Percentiles rank a stretch among this genome's conserved stretches.
phyloP scores from a whole-genome alignment of 1,284 basidiomycete species.

The Trichosporon sp. region DNA sequence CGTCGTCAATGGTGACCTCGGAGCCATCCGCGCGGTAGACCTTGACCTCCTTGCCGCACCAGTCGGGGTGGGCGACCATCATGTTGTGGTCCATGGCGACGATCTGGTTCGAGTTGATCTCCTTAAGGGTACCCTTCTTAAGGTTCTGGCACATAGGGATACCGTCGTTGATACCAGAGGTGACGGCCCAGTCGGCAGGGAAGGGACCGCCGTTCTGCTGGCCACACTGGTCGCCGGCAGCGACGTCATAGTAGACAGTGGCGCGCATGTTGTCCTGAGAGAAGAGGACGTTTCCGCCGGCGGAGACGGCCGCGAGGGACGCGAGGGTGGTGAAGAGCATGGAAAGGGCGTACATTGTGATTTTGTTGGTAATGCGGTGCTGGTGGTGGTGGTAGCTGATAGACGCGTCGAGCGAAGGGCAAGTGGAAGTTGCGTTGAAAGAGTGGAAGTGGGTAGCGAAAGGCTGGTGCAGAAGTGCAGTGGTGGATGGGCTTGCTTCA shows the following conservation, averaged over 20 bases:
- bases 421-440: too few relatives aligned
- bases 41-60: constrained; percentile 40
- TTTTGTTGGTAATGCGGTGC: not conserved
- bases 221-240: constrained; percentile 27
- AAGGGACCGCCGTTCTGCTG: constrained; percentile 30
- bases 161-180: constrained; percentile 30
- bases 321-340: constrained; percentile 15
- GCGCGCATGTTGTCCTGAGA: constrained; percentile 13
- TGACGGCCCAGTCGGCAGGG: constrained; percentile 31
- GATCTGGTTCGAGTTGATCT: constrained; percentile 29
- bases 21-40: constrained; percentile 40
- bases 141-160: constrained; percentile 29
- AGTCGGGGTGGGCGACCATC: constrained; percentile 28
- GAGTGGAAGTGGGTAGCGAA: not conserved
- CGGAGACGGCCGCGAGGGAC: constrained; percentile 7
- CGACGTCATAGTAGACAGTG: constrained; percentile 31
- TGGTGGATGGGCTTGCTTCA: constrained; percentile 4
- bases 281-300: constrained; percentile 14
- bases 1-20: constrained; percentile 42
- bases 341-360: constrained; percentile 15
- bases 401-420: constrained; percentile 13
- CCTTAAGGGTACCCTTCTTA: constrained; percentile 23
- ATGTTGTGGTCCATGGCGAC: constrained; percentile 36
- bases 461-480: not conserved
- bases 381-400: not conserved